Evolutionary conservation across 2,329 filamentous ascomycete species (phyloP).

Genomic region (Ceratocystis lukuohia): DNA sequence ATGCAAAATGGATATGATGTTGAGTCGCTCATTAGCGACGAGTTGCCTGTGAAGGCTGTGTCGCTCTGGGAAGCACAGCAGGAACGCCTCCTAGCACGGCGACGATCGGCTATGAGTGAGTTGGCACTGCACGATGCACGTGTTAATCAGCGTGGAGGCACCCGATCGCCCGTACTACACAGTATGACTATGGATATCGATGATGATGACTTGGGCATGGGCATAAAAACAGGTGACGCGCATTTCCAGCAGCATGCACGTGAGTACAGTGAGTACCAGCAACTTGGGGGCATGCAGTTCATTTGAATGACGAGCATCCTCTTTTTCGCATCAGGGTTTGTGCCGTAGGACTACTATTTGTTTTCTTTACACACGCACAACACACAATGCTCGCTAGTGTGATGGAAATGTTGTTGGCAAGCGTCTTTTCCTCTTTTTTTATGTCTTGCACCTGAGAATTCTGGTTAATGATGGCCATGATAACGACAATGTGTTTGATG

Average conservation of each 20-base stretch:
- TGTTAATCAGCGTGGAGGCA: background rate
- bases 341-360: too few relatives aligned
- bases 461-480: background rate
- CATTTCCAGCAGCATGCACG: background rate
- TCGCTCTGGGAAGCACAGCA: conserved; percentile 14
- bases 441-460: background rate
- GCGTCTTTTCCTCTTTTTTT: background rate
- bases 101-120: conserved; percentile 9
- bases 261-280: background rate
- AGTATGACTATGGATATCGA: conserved; percentile 15
- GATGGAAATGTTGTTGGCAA: background rate
- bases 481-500: conserved; percentile 6
- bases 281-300: conserved; percentile 1
- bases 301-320: background rate
- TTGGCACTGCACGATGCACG: conserved; percentile 5
- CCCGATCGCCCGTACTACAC: background rate
- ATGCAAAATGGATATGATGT: conserved; percentile 17
- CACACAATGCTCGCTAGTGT: background rate
- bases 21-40: conserved; percentile 4
- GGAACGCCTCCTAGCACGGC: background rate
- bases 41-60: conserved; percentile 10
- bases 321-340: too few relatives aligned
- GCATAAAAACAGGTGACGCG: background rate
- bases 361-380: too few relatives aligned
- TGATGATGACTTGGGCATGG: background rate